Percentiles rank a stretch among this genome's conserved stretches.
phyloP scores from a whole-genome alignment of 805 yeast species.

The Saccharomycopsis sp. region DNA sequence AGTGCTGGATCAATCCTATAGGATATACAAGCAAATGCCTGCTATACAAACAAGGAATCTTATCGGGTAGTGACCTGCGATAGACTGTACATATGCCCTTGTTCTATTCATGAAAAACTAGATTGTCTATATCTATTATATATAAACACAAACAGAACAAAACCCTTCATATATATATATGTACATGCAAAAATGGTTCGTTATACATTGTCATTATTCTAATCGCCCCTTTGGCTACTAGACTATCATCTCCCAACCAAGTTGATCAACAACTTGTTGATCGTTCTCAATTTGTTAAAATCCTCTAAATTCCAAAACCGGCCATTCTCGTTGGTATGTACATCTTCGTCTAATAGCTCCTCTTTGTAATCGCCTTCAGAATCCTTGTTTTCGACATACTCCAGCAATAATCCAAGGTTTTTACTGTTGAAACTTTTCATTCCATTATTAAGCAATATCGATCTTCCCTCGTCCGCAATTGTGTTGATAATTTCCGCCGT shows the following conservation, averaged over 20 bases:
- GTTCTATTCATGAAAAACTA: not conserved
- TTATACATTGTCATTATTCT: not conserved
- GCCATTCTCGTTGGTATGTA: not conserved
- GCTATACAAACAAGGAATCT: too few species aligned
- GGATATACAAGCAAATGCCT: slow-evolving; percentile 1
- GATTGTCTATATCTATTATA: not conserved
- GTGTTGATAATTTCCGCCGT: slow-evolving; percentile 6
- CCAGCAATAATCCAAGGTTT: not conserved
- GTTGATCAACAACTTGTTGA: not conserved
- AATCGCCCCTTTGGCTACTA: too few species aligned
- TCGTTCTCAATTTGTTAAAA: not conserved
- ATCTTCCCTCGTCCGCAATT: slow-evolving; percentile 7
- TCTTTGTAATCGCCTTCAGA: not conserved
- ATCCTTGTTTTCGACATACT: not conserved
- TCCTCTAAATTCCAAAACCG: not conserved
- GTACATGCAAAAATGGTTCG: too few species aligned
- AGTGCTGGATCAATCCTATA: too few species aligned
- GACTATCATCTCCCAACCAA: not conserved
- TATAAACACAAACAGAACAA: not conserved
- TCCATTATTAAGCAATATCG: not conserved
- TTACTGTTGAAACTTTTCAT: not conserved
- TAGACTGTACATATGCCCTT: not conserved
- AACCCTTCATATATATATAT: not conserved
- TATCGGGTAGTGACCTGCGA: too few species aligned
- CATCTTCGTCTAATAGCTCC: not conserved